Evolutionary conservation across 495 filamentous ascomycete genomes (phyloP).

Genomic region (Talaromyces trachyspermus): DNA sequence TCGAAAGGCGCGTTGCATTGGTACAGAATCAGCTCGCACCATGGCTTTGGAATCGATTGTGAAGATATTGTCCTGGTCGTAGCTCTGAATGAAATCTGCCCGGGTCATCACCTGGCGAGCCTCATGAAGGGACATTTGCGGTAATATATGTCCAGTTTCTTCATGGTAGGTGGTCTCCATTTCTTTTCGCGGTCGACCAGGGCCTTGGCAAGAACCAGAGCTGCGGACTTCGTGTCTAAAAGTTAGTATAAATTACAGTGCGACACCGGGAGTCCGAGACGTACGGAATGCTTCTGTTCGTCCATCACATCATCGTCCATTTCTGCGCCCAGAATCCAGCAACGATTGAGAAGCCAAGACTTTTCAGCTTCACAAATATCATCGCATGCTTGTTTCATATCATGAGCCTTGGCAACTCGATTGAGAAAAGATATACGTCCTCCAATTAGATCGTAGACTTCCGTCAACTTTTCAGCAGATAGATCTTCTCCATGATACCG

Average conservation of each 20-base stretch:
- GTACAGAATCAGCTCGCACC: constrained; percentile 89
- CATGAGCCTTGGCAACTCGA: constrained; percentile 68
- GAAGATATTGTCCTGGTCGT: constrained; percentile 92
- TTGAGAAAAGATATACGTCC: constrained; percentile 82
- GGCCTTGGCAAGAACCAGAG: constrained; percentile 87
- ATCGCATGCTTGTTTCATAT: constrained; percentile 73
- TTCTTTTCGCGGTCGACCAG: constrained; percentile 72
- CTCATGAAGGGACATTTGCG: constrained; percentile 72
- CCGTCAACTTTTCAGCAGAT: constrained; percentile 48
- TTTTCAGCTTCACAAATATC: constrained; percentile 76
- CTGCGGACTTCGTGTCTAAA: constrained; percentile 62
- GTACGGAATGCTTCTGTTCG: constrained; percentile 81
- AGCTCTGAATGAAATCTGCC: constrained; percentile 84
- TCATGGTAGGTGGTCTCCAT: constrained; percentile 56
- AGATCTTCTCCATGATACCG: constrained; percentile 58
- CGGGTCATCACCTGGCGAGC: constrained; percentile 91
- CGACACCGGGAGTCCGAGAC: constrained; percentile 16
- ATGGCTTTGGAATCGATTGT: constrained; percentile 82
- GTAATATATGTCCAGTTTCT: constrained; percentile 66
- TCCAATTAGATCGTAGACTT: constrained; percentile 78
- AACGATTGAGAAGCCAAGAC: constrained; percentile 91
- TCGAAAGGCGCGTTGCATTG: constrained; percentile 89
- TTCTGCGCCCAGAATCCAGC: constrained; percentile 81
- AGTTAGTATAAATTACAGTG: constrained; percentile 7
- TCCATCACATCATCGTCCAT: constrained; percentile 99